These are phyloP conservation scores for Orbilia quercus DNA, from an alignment of 2,329 filamentous ascomycete genomes.

Conservation along the genomic window DNA sequence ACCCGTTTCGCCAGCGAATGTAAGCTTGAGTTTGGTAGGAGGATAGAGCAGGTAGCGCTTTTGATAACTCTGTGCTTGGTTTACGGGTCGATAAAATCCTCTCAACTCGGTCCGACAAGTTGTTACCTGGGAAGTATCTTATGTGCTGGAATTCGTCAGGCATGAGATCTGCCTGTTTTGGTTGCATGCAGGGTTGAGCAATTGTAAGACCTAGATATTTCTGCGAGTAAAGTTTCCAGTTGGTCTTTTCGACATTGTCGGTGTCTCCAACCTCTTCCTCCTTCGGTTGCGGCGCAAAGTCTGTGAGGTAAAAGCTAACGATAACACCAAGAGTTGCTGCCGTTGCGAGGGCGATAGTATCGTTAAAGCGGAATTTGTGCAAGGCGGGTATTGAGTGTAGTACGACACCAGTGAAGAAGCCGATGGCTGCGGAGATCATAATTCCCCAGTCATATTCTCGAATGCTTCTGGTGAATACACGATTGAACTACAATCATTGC, in stretches of 20 bases:
- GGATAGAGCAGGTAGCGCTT: slow-evolving; percentile 40
- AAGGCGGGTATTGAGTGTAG: slow-evolving; percentile 61
- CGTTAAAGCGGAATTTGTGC: slow-evolving; percentile 61
- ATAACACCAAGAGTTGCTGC: slow-evolving; percentile 61
- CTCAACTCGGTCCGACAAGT: slow-evolving; percentile 47
- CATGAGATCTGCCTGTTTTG: slow-evolving; percentile 10
- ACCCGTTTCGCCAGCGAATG: slow-evolving; percentile 40
- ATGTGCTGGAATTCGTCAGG: slow-evolving; percentile 37
- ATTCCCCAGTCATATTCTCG: slow-evolving; percentile 62
- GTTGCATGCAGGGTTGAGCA: slow-evolving; percentile 21
- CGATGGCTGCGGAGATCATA: slow-evolving; percentile 61
- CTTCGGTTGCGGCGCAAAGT: slow-evolving; percentile 53
- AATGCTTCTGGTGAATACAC: slow-evolving; percentile 63
- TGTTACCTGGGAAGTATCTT: slow-evolving; percentile 32
- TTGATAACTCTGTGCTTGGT: slow-evolving; percentile 42
- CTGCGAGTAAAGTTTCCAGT: slow-evolving; percentile 58
- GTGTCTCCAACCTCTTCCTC: slow-evolving; percentile 27
- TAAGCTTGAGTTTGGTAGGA: slow-evolving; percentile 43
- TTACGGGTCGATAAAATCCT: slow-evolving; percentile 29
- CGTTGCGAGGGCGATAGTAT: slow-evolving; percentile 62
- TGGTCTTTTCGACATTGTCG: slow-evolving; percentile 53
- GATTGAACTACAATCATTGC: slow-evolving; percentile 61
- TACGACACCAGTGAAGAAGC: slow-evolving; percentile 62
- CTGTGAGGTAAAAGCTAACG: slow-evolving; percentile 59
- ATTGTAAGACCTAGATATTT: slow-evolving; percentile 55